Conservation (phyloP, 495 filamentous ascomycete species). For the Aspergillus asperescens region DNA sequence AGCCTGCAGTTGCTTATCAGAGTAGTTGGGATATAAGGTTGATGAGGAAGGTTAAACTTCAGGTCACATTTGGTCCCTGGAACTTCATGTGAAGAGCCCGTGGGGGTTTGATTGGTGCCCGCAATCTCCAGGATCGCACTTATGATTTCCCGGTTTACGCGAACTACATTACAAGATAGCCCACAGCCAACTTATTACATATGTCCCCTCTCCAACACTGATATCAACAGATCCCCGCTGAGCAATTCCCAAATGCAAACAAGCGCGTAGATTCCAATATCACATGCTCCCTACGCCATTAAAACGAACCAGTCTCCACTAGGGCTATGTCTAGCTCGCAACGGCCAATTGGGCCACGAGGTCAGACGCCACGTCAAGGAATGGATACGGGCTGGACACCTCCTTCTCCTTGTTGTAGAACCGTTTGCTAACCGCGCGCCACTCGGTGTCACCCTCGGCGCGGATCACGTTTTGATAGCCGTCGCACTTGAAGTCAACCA, state of each 20-base stretch:
- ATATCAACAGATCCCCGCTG: conserved; percentile 7
- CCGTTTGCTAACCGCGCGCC: conserved; percentile 45
- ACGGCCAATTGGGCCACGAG: conserved; percentile 51
- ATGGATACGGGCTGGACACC: conserved; percentile 52
- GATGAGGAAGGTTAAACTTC: too few species aligned
- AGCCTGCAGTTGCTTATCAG: too few species aligned
- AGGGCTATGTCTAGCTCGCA: conserved; percentile 27
- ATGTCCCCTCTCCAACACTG: background rate
- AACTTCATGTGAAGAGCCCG: background rate
- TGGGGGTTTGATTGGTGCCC: conserved; percentile 4
- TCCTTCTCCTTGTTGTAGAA: conserved; percentile 51
- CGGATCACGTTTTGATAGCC: conserved; percentile 80
- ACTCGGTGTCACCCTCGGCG: conserved; percentile 39
- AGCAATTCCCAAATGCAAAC: background rate
- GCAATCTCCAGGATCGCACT: background rate
- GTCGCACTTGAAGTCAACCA: conserved; percentile 98
- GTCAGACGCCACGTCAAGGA: conserved; percentile 51
- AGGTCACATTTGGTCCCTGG: too few species aligned
- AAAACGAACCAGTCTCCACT: background rate
- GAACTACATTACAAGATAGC: too few species aligned
- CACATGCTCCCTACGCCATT: conserved; percentile 4
- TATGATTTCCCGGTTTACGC: background rate
- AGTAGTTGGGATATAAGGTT: background rate
- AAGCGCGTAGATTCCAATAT: background rate
- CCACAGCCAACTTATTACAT: background rate